phyloP scores from a whole-genome alignment of 257 asterid species.

The Apocynum venetum region DNA sequence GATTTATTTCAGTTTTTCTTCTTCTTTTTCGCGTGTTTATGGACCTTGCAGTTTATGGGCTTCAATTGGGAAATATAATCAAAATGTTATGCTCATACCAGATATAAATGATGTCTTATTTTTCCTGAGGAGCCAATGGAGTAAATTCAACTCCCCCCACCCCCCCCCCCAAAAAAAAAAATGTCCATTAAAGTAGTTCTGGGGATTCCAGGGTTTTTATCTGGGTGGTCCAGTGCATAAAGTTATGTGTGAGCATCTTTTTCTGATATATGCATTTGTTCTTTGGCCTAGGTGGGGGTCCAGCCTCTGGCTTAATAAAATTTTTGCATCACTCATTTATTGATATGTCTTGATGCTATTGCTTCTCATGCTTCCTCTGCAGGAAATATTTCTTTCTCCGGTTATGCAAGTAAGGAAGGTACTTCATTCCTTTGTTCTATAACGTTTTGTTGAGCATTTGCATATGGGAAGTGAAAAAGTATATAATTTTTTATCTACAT shows the following conservation, averaged over 20 bases:
- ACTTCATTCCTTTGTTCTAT: neutral
- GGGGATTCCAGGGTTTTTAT: neutral
- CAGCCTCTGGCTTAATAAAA: neutral
- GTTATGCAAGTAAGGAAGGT: constrained; percentile 55
- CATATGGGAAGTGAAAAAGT: neutral
- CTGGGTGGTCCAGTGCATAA: neutral
- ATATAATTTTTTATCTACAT: neutral
- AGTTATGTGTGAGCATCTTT: neutral
- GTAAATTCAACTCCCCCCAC: neutral
- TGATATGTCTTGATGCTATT: constrained; percentile 14
- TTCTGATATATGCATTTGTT: neutral
- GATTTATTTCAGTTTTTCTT: neutral
- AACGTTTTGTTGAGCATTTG: neutral
- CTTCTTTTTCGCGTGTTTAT: neutral
- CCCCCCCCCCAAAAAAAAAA: neutral
- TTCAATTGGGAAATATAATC: neutral
- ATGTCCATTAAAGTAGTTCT: neutral
- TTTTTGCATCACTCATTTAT: neutral
- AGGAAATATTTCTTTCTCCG: constrained; percentile 57
- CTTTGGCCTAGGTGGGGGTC: neutral
- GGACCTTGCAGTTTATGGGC: neutral
- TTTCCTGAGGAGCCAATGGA: neutral
- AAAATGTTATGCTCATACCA: neutral
- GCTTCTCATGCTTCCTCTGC: constrained; percentile 22
- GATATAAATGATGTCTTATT: neutral